phyloP scores from a whole-genome alignment of 805 yeast species.

The Yarrowia sp. region DNA sequence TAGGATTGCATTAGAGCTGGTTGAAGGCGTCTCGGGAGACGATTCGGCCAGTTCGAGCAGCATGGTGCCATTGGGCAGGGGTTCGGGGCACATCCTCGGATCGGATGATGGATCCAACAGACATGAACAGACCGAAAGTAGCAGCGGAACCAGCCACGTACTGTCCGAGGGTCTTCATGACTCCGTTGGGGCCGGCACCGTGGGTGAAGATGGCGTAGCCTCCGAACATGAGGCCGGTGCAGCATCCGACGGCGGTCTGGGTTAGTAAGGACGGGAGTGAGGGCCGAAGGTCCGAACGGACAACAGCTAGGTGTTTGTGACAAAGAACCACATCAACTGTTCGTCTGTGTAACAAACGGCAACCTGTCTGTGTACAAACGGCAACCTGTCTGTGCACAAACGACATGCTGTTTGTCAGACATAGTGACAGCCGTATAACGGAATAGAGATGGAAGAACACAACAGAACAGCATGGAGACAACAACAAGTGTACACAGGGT shows the following conservation, averaged over 20 bases:
- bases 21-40: constrained; percentile 26
- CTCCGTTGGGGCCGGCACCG: constrained; percentile 99
- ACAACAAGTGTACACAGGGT: no score
- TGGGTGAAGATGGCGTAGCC: constrained; percentile 85
- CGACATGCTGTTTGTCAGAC: no score
- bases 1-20: constrained; percentile 27
- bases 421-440: no score
- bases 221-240: constrained; percentile 88
- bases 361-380: no score
- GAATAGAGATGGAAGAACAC: no score
- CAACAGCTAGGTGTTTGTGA: background rate
- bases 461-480: no score
- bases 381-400: no score
- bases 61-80: constrained; percentile 36
- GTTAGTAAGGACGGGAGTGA: constrained; percentile 3
- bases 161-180: constrained; percentile 93
- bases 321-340: background rate
- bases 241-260: constrained; percentile 77
- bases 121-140: constrained; percentile 90
- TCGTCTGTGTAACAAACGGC: no score
- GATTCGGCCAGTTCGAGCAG: constrained; percentile 27
- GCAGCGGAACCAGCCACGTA: constrained; percentile 96
- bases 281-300: background rate
- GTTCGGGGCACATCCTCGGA: constrained; percentile 36
- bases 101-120: constrained; percentile 70